These are phyloP conservation scores for Phaeotremella fagi DNA, from an alignment of 768 basidiomycete genomes.

Conservation along the genomic window DNA sequence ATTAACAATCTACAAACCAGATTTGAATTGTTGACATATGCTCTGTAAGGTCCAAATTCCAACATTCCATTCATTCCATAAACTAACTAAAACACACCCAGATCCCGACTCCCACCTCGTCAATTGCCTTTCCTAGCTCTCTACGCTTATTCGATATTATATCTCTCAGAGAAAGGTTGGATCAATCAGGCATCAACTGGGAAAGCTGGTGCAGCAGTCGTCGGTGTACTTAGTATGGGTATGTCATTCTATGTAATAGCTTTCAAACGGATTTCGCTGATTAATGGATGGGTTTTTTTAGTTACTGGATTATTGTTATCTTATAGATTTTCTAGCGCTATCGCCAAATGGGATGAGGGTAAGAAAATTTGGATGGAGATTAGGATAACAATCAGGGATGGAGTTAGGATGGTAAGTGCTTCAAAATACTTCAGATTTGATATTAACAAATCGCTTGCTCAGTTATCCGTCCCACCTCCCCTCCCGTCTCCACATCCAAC, in stretches of 20 bases:
- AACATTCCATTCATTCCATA: no score
- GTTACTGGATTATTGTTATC: conserved; percentile 44
- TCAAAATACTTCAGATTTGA: neutral
- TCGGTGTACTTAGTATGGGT: conserved; percentile 44
- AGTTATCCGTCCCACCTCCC: neutral
- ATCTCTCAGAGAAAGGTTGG: conserved; percentile 22
- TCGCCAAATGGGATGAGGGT: conserved; percentile 45
- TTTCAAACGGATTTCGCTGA: no score
- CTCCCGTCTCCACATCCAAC: neutral
- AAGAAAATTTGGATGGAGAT: conserved; percentile 44
- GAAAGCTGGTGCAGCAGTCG: conserved; percentile 34
- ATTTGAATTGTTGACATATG: conserved; percentile 35
- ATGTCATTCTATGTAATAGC: conserved; percentile 6
- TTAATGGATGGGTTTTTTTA: no score
- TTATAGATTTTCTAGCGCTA: conserved; percentile 41
- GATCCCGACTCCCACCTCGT: conserved; percentile 37
- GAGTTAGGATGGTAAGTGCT: conserved; percentile 41
- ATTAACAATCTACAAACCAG: conserved; percentile 10
- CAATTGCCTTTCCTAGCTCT: conserved; percentile 33
- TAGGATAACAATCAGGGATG: conserved; percentile 35
- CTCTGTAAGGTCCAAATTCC: conserved; percentile 21
- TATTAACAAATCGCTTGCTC: neutral
- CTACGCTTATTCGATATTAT: conserved; percentile 30
- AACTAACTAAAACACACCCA: no score
- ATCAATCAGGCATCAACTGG: conserved; percentile 13